A percentile compares a stretch with the other conserved stretches of the same genome.
phyloP scores from a whole-genome alignment of 495 filamentous ascomycete genomes.

The Penicillium waksmanii region DNA sequence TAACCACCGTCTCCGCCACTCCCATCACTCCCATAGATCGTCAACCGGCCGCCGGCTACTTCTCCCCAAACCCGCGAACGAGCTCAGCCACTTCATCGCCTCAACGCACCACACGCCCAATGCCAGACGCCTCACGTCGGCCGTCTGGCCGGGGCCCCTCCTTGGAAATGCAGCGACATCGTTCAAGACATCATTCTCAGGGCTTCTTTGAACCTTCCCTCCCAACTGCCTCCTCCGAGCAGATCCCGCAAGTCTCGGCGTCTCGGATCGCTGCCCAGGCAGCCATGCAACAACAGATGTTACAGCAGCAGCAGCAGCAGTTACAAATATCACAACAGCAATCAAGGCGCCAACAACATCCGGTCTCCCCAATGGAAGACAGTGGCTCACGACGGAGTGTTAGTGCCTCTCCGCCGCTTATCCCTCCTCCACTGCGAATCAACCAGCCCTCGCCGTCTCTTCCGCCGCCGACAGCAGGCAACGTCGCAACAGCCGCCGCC shows the following conservation, averaged over 20 bases:
- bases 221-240: slow-evolving; percentile 64
- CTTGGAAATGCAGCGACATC: slow-evolving; percentile 44
- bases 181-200: slow-evolving; percentile 71
- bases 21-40: slow-evolving; percentile 32
- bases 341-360: not conserved
- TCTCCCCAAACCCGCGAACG: slow-evolving; percentile 43
- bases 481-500: slow-evolving; percentile 79
- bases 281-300: slow-evolving; percentile 70
- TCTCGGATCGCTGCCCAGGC: slow-evolving; percentile 91
- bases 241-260: slow-evolving; percentile 62
- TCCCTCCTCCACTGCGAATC: slow-evolving; percentile 30
- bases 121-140: slow-evolving; percentile 46
- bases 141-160: slow-evolving; percentile 46
- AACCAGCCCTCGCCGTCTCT: slow-evolving; percentile 53
- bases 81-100: slow-evolving; percentile 33
- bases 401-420: slow-evolving; percentile 49
- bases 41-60: slow-evolving; percentile 29
- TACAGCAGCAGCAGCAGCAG: slow-evolving; percentile 2
- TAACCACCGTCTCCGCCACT: slow-evolving; percentile 48
- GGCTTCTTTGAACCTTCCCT: slow-evolving; percentile 89
- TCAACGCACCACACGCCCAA: slow-evolving; percentile 38
- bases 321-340: not conserved
- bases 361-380: slow-evolving; percentile 53
- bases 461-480: slow-evolving; percentile 55
- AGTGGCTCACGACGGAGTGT: slow-evolving; percentile 38